Evolutionary conservation across 2,329 filamentous ascomycete genomes (phyloP).

Genomic region (Aaosphaeria arxii): DNA sequence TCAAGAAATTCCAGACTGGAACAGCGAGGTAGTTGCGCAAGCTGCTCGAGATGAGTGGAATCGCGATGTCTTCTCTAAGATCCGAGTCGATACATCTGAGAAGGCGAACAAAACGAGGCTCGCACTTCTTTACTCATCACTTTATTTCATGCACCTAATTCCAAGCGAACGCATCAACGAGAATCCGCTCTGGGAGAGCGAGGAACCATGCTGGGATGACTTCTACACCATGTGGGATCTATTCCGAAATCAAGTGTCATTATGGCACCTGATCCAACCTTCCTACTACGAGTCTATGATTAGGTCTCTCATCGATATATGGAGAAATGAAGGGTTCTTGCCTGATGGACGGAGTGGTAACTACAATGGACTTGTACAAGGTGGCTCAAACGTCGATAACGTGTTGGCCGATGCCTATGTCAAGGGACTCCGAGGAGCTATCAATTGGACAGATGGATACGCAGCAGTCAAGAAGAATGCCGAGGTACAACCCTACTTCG

Average conservation of each 20-base stretch:
- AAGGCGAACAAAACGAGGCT: slow-evolving; percentile 29
- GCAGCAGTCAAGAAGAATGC: slow-evolving; percentile 71
- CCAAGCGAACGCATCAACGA: slow-evolving; percentile 51
- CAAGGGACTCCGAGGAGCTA: slow-evolving; percentile 58
- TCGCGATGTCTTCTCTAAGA: slow-evolving; percentile 56
- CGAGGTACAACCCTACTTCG: slow-evolving; percentile 48
- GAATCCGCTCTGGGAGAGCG: slow-evolving; percentile 65
- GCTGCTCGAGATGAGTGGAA: slow-evolving; percentile 47
- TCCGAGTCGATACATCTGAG: slow-evolving; percentile 36
- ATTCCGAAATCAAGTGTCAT: slow-evolving; percentile 52
- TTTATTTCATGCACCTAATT: slow-evolving; percentile 38
- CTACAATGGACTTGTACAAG: slow-evolving; percentile 55
- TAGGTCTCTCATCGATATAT: slow-evolving; percentile 65
- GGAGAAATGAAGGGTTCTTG: slow-evolving; percentile 61
- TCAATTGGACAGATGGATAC: slow-evolving; percentile 72
- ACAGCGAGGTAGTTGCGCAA: slow-evolving; percentile 40
- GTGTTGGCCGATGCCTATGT: slow-evolving; percentile 65
- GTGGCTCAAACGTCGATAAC: slow-evolving; percentile 36
- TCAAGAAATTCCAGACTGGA: slow-evolving; percentile 44
- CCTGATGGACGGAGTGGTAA: slow-evolving; percentile 62
- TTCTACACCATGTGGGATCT: slow-evolving; percentile 75
- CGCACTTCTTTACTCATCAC: slow-evolving; percentile 29
- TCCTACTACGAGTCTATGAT: slow-evolving; percentile 63
- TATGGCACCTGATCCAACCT: slow-evolving; percentile 63
- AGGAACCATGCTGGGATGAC: slow-evolving; percentile 66